phyloP scores from a whole-genome alignment of 2,329 filamentous ascomycete genomes.

The Clathrospora elynae region DNA sequence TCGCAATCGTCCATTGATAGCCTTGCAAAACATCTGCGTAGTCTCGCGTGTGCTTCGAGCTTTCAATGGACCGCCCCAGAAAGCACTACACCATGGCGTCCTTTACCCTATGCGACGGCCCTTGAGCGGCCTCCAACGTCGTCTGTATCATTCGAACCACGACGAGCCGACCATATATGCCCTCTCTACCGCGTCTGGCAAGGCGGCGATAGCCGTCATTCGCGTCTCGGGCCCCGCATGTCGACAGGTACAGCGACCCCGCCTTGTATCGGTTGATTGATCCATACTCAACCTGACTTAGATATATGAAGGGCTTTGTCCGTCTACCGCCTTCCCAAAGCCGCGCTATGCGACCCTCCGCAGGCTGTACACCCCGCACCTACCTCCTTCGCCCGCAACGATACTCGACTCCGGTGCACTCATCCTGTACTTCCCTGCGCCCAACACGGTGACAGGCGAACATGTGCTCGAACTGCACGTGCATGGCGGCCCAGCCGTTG shows the following conservation, averaged over 20 bases:
- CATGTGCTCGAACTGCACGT: constrained; percentile 91
- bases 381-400: constrained; percentile 47
- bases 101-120: constrained; percentile 10
- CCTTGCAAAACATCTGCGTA: neutral
- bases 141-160: constrained; percentile 19
- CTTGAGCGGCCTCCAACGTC: constrained; percentile 21
- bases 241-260: constrained; percentile 58
- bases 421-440: constrained; percentile 79
- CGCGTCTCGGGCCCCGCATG: constrained; percentile 83
- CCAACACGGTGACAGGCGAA: constrained; percentile 86
- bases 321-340: constrained; percentile 58
- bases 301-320: constrained; percentile 70
- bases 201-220: constrained; percentile 88
- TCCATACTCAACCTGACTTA: constrained; percentile 39
- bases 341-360: constrained; percentile 73
- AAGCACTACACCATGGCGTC: constrained; percentile 5
- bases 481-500: constrained; percentile 88
- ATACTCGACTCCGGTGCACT: constrained; percentile 78
- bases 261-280: neutral
- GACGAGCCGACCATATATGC: constrained; percentile 78
- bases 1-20: constrained; percentile 10
- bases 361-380: constrained; percentile 67
- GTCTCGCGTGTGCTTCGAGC: neutral
- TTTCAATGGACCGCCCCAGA: neutral
- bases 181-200: constrained; percentile 81